phyloP scores from a whole-genome alignment of 2,329 filamentous ascomycete species.

The Trichoderma atrobrunneum region DNA sequence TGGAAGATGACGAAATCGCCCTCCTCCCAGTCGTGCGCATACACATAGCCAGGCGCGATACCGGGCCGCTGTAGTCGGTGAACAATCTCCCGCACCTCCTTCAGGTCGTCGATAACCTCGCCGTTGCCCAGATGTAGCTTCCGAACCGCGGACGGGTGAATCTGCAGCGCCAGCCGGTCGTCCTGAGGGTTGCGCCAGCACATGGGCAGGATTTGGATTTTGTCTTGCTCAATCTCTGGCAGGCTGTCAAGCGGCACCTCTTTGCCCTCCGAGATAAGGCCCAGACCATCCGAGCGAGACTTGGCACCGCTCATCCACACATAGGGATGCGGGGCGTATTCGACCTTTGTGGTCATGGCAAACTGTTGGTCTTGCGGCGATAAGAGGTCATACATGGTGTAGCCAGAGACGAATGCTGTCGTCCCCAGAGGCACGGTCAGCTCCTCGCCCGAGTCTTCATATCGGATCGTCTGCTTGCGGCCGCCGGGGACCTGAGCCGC shows the following conservation, averaged over 20 bases:
- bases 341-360: constrained; percentile 62
- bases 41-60: constrained; percentile 66
- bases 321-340: constrained; percentile 78
- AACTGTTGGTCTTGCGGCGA: constrained; percentile 65
- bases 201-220: constrained; percentile 72
- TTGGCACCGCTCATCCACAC: constrained; percentile 74
- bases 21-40: constrained; percentile 73
- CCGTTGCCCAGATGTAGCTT: constrained; percentile 67
- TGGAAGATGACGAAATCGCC: constrained; percentile 77
- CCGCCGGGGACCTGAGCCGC: constrained; percentile 71
- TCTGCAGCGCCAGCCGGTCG: constrained; percentile 65
- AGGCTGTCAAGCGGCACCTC: constrained; percentile 61
- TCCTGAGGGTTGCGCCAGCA: constrained; percentile 75
- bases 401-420: constrained; percentile 71
- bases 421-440: constrained; percentile 69
- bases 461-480: constrained; percentile 63
- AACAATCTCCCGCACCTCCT: constrained; percentile 64
- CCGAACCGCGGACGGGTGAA: constrained; percentile 70
- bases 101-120: constrained; percentile 65
- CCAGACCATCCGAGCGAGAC: constrained; percentile 66
- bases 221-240: constrained; percentile 61
- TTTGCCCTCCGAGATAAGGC: constrained; percentile 63
- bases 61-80: constrained; percentile 68
- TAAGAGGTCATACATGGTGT: constrained; percentile 67
- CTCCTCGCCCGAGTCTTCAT: constrained; percentile 68